Evolutionary conservation across 306 rosid species (phyloP).

Genomic region (Mimosa bimucronata): DNA sequence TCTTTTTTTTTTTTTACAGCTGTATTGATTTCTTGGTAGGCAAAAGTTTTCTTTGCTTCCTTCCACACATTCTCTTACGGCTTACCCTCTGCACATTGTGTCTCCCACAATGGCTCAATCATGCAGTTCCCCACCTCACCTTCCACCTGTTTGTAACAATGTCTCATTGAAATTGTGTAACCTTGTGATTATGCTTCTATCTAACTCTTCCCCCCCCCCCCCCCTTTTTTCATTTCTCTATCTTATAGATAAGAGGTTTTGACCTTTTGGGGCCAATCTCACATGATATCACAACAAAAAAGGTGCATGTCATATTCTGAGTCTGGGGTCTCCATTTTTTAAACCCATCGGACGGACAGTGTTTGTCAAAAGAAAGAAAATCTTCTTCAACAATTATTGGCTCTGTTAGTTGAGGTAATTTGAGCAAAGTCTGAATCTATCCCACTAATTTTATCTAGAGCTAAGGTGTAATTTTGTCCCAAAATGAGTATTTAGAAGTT

Average conservation of each 20-base stretch:
- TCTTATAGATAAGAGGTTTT: not conserved
- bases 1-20: constrained; percentile 75
- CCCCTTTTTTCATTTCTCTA: not conserved
- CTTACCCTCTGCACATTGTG: constrained; percentile 58
- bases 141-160: constrained; percentile 43
- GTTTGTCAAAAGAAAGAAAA: not conserved
- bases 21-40: constrained; percentile 49
- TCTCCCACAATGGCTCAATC: constrained; percentile 62
- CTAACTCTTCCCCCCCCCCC: too few relatives aligned
- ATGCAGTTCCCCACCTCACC: constrained; percentile 49
- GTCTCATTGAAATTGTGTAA: constrained; percentile 39
- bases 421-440: not conserved
- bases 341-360: not conserved
- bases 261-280: constrained; percentile 15
- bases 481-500: too few relatives aligned
- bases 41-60: constrained; percentile 45
- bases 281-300: not conserved
- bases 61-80: constrained; percentile 53
- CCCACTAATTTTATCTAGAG: not conserved
- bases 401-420: not conserved
- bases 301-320: constrained; percentile 2
- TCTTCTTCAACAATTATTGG: not conserved
- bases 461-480: too few relatives aligned
- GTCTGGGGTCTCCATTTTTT: not conserved
- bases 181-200: constrained; percentile 1